A percentile compares a stretch with the other conserved stretches of the same genome.
Conservation (phyloP, 2,329 filamentous ascomycete species). For the Microthyrium microscopicum region DNA sequence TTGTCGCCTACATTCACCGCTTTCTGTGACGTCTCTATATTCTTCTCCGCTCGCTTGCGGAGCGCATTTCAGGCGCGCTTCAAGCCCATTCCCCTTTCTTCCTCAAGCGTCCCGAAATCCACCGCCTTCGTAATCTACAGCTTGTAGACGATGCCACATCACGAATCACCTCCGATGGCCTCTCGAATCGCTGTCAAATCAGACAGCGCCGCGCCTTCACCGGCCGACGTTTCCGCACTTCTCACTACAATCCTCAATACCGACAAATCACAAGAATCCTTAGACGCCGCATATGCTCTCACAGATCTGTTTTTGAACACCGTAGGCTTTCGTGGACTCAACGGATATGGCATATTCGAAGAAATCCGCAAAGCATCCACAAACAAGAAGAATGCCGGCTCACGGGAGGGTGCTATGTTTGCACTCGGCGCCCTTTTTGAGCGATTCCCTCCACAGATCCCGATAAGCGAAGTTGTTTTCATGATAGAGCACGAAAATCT, state of each 20-base stretch:
- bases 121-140: no score
- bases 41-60: no score
- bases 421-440: slow-evolving; percentile 88
- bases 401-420: slow-evolving; percentile 85
- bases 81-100: no score
- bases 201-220: slow-evolving; percentile 24
- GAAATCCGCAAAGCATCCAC: slow-evolving; percentile 60
- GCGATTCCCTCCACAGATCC: slow-evolving; percentile 62
- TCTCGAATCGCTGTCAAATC: slow-evolving; percentile 29
- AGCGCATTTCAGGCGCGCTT: no score
- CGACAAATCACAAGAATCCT: slow-evolving; percentile 36
- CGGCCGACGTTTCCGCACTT: slow-evolving; percentile 29
- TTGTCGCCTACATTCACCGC: no score
- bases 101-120: no score
- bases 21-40: no score
- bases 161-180: slow-evolving; percentile 33
- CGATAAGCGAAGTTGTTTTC: slow-evolving; percentile 64
- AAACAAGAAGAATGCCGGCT: slow-evolving; percentile 84
- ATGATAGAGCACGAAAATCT: slow-evolving; percentile 65
- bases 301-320: slow-evolving; percentile 48
- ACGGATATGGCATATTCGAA: slow-evolving; percentile 43
- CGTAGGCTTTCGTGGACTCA: slow-evolving; percentile 45
- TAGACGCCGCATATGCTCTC: slow-evolving; percentile 48
- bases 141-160: slow-evolving; percentile 36
- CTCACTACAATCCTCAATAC: slow-evolving; percentile 29